These are phyloP conservation scores for Daldinia bambusicola DNA, from an alignment of 495 filamentous ascomycete species.

Conservation along the genomic window DNA sequence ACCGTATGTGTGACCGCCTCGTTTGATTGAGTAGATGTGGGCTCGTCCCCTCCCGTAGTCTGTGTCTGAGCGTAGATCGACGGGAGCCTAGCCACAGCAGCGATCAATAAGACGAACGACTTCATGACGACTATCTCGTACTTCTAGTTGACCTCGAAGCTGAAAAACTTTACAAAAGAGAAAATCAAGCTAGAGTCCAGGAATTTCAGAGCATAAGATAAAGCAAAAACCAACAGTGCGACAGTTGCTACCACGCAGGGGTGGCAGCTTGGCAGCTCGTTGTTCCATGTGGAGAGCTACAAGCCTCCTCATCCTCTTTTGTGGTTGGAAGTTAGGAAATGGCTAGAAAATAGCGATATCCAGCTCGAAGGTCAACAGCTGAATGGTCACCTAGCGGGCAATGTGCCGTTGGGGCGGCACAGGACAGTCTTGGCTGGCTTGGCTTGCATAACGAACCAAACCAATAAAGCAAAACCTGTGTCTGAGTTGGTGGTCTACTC, in stretches of 20 bases:
- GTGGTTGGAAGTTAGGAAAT: neutral
- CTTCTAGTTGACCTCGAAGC: neutral
- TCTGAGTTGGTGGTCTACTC: constrained; percentile 2
- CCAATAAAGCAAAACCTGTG: neutral
- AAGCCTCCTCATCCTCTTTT: neutral
- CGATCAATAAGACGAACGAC: constrained; percentile 1
- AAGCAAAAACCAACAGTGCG: constrained; percentile 10
- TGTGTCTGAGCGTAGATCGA: constrained; percentile 8
- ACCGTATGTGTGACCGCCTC: constrained; percentile 25
- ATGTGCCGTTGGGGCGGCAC: constrained; percentile 6
- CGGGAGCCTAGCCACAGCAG: neutral
- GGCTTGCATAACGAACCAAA: neutral
- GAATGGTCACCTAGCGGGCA: neutral
- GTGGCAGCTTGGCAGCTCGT: constrained; percentile 2
- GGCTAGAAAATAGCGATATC: neutral
- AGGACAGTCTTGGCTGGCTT: neutral
- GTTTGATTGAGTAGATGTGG: constrained; percentile 2
- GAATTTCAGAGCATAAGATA: constrained; percentile 2
- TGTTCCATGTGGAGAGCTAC: constrained; percentile 13
- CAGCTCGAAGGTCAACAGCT: neutral
- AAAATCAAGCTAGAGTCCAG: neutral
- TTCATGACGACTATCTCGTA: constrained; percentile 10
- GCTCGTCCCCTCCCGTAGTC: neutral
- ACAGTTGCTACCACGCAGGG: constrained; percentile 8
- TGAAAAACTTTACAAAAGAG: neutral